Conservation (phyloP, 345 rosid species). For the Hibiscus tridactylites region DNA sequence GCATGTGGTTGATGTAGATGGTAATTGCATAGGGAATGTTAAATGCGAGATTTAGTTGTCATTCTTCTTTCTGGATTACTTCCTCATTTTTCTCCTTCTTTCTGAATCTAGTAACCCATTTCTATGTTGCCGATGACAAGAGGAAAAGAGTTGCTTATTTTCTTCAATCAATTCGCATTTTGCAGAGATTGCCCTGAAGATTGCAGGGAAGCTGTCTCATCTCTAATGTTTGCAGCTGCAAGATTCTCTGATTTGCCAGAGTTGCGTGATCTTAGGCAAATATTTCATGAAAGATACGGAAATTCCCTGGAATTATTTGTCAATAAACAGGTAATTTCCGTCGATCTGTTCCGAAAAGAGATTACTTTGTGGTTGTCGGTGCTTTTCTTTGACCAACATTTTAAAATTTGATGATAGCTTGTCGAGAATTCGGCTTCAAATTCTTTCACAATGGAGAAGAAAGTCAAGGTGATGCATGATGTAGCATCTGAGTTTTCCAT, state of each 20-base stretch:
- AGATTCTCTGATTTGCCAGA: constrained; percentile 91
- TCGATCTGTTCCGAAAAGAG: constrained; percentile 11
- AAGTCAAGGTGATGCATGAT: constrained; percentile 60
- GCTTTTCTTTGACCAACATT: constrained; percentile 14
- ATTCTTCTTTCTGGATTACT: not conserved
- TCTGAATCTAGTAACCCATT: not conserved
- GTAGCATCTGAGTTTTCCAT: constrained; percentile 75
- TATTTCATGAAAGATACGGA: constrained; percentile 73
- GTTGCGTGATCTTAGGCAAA: constrained; percentile 77
- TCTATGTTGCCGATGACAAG: not conserved
- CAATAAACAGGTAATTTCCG: constrained; percentile 57
- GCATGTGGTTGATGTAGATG: not conserved
- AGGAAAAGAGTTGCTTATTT: not conserved
- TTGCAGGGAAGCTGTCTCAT: constrained; percentile 72
- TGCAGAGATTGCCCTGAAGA: constrained; percentile 83
- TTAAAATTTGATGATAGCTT: constrained; percentile 38
- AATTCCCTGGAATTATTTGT: constrained; percentile 58
- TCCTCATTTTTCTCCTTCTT: not conserved
- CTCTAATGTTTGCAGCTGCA: constrained; percentile 90
- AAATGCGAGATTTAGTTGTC: not conserved
- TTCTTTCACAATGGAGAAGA: constrained; percentile 50
- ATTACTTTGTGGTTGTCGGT: not conserved
- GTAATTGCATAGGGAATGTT: not conserved
- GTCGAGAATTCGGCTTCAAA: constrained; percentile 49
- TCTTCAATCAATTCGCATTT: constrained; percentile 15